A percentile compares a stretch with the other conserved stretches of the same genome.
Conservation (phyloP, 1,284 basidiomycete species). For the Puccinia triticina region DNA sequence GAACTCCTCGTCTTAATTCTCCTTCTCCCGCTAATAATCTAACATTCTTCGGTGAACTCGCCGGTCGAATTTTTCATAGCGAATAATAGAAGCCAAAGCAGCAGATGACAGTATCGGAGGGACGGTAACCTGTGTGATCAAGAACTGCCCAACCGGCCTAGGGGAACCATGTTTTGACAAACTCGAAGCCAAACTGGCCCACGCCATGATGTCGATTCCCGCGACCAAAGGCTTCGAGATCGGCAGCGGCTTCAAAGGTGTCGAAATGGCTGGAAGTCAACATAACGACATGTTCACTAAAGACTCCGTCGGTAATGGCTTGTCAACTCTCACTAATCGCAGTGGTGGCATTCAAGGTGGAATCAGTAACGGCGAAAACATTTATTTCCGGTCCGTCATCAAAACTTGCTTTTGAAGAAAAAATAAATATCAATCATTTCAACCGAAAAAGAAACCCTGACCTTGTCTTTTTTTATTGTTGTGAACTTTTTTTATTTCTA, state of each 20-base stretch:
- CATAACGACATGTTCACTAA: constrained; percentile 90
- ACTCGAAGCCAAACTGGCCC: constrained; percentile 91
- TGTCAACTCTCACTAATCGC: constrained; percentile 91
- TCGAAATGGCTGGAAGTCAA: constrained; percentile 85
- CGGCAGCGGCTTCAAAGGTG: constrained; percentile 93
- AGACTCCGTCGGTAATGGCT: constrained; percentile 67
- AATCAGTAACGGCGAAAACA: constrained; percentile 94
- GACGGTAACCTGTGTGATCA: constrained; percentile 93
- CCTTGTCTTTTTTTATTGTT: neutral
- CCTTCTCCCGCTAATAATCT: neutral
- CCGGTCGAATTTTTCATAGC: constrained; percentile 64
- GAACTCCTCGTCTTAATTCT: neutral
- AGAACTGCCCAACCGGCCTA: constrained; percentile 82
- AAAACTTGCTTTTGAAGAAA: neutral
- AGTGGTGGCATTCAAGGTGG: constrained; percentile 97
- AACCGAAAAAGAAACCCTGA: neutral
- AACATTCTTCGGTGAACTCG: neutral
- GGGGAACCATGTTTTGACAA: constrained; percentile 99
- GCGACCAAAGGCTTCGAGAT: constrained; percentile 99
- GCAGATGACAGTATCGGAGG: constrained; percentile 92
- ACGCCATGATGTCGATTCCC: constrained; percentile 98
- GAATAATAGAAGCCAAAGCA: constrained; percentile 90
- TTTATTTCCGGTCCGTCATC: constrained; percentile 82
- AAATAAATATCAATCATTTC: neutral
- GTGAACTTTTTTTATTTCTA: constrained; percentile 58